phyloP scores from a whole-genome alignment of 2,329 filamentous ascomycete species.

The Shiraia bambusicola region DNA sequence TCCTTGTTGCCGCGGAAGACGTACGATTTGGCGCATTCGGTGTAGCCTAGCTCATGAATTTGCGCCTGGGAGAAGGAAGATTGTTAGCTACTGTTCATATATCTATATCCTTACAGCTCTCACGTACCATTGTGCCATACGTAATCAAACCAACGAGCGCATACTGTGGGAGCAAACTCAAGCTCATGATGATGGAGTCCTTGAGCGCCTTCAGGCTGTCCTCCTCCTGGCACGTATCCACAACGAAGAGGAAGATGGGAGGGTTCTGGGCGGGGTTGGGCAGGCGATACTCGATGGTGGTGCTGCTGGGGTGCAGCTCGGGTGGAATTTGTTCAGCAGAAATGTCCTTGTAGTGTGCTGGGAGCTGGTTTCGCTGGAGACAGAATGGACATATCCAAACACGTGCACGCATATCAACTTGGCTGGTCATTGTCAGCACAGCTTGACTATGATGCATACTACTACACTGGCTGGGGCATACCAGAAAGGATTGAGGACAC shows the following conservation, averaged over 20 bases:
- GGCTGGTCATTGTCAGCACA: slow-evolving; percentile 51
- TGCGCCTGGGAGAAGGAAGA: slow-evolving; percentile 63
- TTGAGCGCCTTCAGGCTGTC: slow-evolving; percentile 80
- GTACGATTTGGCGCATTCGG: slow-evolving; percentile 96
- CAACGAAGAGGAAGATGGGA: slow-evolving; percentile 83
- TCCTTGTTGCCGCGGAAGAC: slow-evolving; percentile 98
- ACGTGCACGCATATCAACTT: slow-evolving; percentile 79
- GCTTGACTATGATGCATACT: slow-evolving; percentile 4
- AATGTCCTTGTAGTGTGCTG: slow-evolving; percentile 88
- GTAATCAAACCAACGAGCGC: slow-evolving; percentile 82
- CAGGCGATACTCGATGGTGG: slow-evolving; percentile 86
- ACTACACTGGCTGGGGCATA: slow-evolving; percentile 48
- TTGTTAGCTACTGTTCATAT: background rate
- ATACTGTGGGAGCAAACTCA: slow-evolving; percentile 78
- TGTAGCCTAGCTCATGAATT: slow-evolving; percentile 97
- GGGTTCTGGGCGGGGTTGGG: slow-evolving; percentile 80
- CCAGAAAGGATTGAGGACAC: slow-evolving; percentile 97
- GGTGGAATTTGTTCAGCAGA: slow-evolving; percentile 79
- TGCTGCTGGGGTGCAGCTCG: slow-evolving; percentile 78
- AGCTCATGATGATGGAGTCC: slow-evolving; percentile 82
- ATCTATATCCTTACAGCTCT: background rate
- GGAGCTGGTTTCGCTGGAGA: slow-evolving; percentile 77
- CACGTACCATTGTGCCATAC: slow-evolving; percentile 82
- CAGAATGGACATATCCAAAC: slow-evolving; percentile 92
- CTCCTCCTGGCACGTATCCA: slow-evolving; percentile 86